Evolutionary conservation across 2,329 filamentous ascomycete genomes (phyloP), one percentile per base, ranked within the genome.

Genomic region (Calonectria ilicicola): DNA sequence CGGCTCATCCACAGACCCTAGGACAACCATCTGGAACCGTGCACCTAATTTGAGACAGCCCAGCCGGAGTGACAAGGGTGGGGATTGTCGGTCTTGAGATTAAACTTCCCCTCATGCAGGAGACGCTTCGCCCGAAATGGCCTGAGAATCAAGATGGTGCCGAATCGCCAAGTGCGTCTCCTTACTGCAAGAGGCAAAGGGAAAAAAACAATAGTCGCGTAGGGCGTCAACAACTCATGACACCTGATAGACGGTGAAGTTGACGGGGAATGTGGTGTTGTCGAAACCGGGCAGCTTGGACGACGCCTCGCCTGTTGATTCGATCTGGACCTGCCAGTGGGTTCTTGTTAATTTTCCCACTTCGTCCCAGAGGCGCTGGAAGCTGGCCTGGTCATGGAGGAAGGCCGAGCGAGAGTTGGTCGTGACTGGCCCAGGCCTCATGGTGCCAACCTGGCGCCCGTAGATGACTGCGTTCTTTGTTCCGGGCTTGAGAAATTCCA

Each of bases 291-390:
- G 76, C n/a, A 81, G 66, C 62, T 75, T 76, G 12, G 73, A 70
- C 35, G 77, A 62, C 15, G 74, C 68, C 29, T 81, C 79, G 21
- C 78, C 78, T 4, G 76, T 75, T 0, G 74, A 65, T 70, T 87
- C 84, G 64, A 88, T 75, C 60, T 86, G 83, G 1, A 89, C 86
- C 64, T 82, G 81, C 89, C 89, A 91, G 47, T 76, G 78, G 1
- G 88, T 90, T 27, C 82, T 84, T 0, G 89, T 90, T 65, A 86
- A 78, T 38, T 71, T 73, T 10, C 88, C 88, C 29, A 90, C 85
- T 72, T 89, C 86, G 65, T 89, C 83, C 90, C 90, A 91, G 27
- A 91, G 81, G 42, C 77, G 77, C 75, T 88, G 86, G 81, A 90
- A 91, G 69, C 85, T 89, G 9, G 81, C 78, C 40, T 85, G 82